Base-by-base conservation (phyloP, 257 asterid species). In the Eustoma russellianum region DNA sequence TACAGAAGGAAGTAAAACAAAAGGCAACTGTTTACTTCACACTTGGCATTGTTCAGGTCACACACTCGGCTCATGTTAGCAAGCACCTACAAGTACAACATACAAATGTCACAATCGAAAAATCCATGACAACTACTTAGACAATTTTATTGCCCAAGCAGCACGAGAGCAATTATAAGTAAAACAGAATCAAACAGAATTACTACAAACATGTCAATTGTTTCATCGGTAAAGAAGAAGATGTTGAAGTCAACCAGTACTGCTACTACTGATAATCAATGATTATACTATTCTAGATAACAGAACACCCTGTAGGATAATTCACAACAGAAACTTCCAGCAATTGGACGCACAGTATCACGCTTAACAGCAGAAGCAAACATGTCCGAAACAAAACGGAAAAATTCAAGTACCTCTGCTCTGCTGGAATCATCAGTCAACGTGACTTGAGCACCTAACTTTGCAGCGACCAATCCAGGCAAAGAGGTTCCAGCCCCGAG, bases 401-500 rank as follows among this genome's bases (percentile, higher is more conserved):
- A 18, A n/a, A 51, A n/a, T 16, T 28, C 1, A 47, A 16, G 47
- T 62, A 87, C 96, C 92, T 91, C 94, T 3, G 77, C 19, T 69
- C 91, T 76, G 54, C 55, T 64, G 28, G 71, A 65, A 57, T 84
- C 83, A 53, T 91, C 96, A 0, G 94, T 87, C 52, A 91, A 78
- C 5, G 90, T 91, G 41, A 87, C 96, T 17, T 76, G 72, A 47
- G 98, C 96, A 17, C 95, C 95, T 48, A 82, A 79, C 77, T 80
- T 91, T 13, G 95, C 85, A 74, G 98, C 98, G 70, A 82, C 86
- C 52, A 87, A 67, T 53, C 98, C 96, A 53, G 98, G 98, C 84
- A 90, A 72, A 3, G 96, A 86, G 55, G 96, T 90, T 70, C 98
- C 96, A 70, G 96, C 95, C 35, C 98, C 98, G 48, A 90, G 82